A percentile compares a stretch with the other conserved stretches of the same genome.
Evolutionary conservation across 192 early-diverging fungal genomes (phyloP).

Genomic region (Backusella sp.): DNA sequence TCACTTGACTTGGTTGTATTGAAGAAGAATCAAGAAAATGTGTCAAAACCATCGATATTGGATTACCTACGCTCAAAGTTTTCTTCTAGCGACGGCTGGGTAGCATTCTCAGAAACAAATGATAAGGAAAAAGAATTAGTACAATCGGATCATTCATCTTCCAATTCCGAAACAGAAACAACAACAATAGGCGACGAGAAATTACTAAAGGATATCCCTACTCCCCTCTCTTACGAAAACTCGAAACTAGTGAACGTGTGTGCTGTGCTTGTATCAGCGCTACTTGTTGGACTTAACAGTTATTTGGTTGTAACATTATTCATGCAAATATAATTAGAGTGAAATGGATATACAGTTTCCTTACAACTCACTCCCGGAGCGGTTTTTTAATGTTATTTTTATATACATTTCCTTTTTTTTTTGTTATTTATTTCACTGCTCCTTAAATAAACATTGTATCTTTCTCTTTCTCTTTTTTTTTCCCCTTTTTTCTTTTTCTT

Average conservation of each 20-base stretch:
- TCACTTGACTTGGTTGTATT: conserved; percentile 25
- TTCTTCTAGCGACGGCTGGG: not conserved
- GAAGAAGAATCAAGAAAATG: not conserved
- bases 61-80: not conserved
- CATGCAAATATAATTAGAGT: conserved; percentile 9
- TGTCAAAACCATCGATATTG: not conserved
- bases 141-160: not conserved
- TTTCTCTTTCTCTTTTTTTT: not conserved
- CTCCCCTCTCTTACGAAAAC: conserved; percentile 38
- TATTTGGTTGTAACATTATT: conserved; percentile 44
- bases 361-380: not conserved
- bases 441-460: not conserved
- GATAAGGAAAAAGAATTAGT: not conserved
- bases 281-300: conserved; percentile 47
- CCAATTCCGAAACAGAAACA: not conserved
- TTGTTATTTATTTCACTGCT: not conserved
- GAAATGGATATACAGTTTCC: not conserved
- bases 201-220: not conserved
- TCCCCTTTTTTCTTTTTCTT: not conserved
- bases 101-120: not conserved
- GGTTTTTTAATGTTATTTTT: not conserved
- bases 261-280: conserved; percentile 32
- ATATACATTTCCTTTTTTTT: not conserved
- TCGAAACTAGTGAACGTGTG: conserved; percentile 25
- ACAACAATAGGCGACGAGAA: not conserved